Evolutionary conservation across 306 rosid species (phyloP).

Genomic region (Cyamopsis tetragonoloba): DNA sequence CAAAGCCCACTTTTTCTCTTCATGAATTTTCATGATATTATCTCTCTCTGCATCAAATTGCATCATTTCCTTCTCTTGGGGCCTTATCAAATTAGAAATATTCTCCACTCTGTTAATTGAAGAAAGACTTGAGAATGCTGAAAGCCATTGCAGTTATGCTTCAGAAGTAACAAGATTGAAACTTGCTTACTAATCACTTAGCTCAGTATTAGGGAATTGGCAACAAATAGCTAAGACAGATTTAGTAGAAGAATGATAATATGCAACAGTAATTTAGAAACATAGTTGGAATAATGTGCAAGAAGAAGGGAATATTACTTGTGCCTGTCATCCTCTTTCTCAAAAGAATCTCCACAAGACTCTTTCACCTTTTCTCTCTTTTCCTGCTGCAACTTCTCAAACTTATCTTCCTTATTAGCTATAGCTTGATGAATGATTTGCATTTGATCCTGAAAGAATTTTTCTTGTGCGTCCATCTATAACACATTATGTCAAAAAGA

Average conservation of each 20-base stretch:
- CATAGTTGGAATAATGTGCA: not conserved
- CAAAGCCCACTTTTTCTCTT: constrained; percentile 29
- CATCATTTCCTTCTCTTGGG: constrained; percentile 25
- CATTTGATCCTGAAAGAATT: constrained; percentile 24
- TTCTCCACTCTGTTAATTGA: constrained; percentile 23
- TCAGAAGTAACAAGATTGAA: constrained; percentile 13
- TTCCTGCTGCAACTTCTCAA: constrained; percentile 24
- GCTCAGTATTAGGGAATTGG: not conserved
- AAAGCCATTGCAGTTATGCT: not conserved
- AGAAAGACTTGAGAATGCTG: not conserved
- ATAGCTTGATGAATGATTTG: constrained; percentile 27
- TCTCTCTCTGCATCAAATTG: constrained; percentile 28
- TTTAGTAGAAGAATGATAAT: not conserved
- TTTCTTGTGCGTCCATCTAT: constrained; percentile 38
- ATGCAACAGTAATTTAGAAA: not conserved
- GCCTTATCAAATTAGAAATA: constrained; percentile 12
- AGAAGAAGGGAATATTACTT: constrained; percentile 14
- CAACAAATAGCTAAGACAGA: not conserved
- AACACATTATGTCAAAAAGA: not conserved
- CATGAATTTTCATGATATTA: constrained; percentile 8
- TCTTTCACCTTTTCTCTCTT: not conserved
- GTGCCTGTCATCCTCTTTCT: constrained; percentile 1
- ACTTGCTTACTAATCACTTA: not conserved
- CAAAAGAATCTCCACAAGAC: constrained; percentile 3
- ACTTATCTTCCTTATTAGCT: constrained; percentile 28